Conservation (phyloP, 306 rosid species). For the Lathyrus sativus region DNA sequence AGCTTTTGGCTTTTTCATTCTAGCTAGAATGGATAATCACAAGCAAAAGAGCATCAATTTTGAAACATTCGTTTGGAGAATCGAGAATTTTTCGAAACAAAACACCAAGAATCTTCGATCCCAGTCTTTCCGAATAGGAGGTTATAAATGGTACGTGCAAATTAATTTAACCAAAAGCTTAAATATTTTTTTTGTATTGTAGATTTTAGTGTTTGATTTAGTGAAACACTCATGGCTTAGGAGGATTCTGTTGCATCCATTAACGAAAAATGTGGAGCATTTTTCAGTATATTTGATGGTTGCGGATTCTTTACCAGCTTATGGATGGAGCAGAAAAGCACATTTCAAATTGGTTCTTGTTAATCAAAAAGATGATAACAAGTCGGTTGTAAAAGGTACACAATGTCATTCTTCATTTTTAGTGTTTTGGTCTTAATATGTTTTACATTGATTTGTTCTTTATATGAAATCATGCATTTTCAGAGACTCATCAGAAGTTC, state of each 20-base stretch:
- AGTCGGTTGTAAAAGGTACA: slow-evolving; percentile 37
- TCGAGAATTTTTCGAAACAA: slow-evolving; percentile 33
- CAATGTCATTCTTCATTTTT: not conserved
- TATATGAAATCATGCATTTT: not conserved
- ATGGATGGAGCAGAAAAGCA: slow-evolving; percentile 46
- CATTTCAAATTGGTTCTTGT: slow-evolving; percentile 41
- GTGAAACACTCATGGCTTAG: too few relatives aligned
- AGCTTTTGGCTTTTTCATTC: not conserved
- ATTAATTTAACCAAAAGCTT: not conserved
- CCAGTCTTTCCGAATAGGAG: slow-evolving; percentile 29
- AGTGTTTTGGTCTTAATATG: too few relatives aligned
- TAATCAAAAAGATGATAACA: slow-evolving; percentile 32
- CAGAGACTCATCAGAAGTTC: slow-evolving; percentile 85
- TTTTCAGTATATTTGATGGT: slow-evolving; percentile 43
- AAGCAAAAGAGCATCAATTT: slow-evolving; percentile 8
- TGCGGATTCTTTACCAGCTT: slow-evolving; percentile 39
- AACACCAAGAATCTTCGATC: slow-evolving; percentile 35
- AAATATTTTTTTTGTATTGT: too few relatives aligned
- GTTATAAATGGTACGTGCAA: slow-evolving; percentile 35
- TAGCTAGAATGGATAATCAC: not conserved
- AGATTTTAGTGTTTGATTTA: too few relatives aligned
- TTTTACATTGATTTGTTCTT: too few relatives aligned
- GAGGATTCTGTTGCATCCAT: slow-evolving; percentile 40
- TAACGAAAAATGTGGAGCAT: slow-evolving; percentile 37
- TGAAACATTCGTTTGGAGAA: slow-evolving; percentile 40